Evolutionary conservation across 1,139 yeast genomes (phyloP).

Genomic region (Zhuliangozyma parablackwelliae): DNA sequence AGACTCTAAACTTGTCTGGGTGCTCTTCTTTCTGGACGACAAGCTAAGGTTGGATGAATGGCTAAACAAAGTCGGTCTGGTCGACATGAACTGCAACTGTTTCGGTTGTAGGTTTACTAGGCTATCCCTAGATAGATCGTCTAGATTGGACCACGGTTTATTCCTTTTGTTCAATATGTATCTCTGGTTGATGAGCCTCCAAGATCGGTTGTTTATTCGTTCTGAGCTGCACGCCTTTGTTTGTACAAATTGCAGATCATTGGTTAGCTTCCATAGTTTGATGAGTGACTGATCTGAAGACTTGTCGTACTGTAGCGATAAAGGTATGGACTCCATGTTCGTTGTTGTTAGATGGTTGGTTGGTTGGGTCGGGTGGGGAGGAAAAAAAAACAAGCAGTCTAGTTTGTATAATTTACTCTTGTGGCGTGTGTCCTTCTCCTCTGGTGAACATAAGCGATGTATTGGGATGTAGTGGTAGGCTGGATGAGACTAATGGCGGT

Average conservation of each 20-base stretch:
- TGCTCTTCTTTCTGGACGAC: conserved; percentile 6
- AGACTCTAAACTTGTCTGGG: conserved; percentile 11
- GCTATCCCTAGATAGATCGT: conserved; percentile 9
- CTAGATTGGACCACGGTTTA: conserved; percentile 1
- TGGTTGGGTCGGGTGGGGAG: no score
- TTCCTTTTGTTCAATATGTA: conserved; percentile 3
- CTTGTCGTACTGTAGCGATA: conserved; percentile 10
- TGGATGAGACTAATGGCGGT: no score
- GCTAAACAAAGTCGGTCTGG: conserved; percentile 11
- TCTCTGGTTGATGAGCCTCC: conserved; percentile 21
- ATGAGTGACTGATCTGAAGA: conserved; percentile 12
- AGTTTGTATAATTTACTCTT: no score
- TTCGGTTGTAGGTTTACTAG: conserved; percentile 11
- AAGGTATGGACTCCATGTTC: not conserved
- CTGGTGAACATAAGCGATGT: no score
- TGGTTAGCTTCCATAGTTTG: conserved; percentile 18
- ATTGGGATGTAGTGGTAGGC: no score
- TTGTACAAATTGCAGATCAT: conserved; percentile 3
- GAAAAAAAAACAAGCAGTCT: no score
- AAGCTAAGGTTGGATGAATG: conserved; percentile 10
- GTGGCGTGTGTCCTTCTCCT: no score
- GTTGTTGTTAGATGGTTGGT: not conserved
- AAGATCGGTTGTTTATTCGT: conserved; percentile 24
- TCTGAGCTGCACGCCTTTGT: conserved; percentile 10
- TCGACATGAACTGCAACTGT: conserved; percentile 10